Conservation (phyloP, 768 basidiomycete species). For the Mycena rosella region DNA sequence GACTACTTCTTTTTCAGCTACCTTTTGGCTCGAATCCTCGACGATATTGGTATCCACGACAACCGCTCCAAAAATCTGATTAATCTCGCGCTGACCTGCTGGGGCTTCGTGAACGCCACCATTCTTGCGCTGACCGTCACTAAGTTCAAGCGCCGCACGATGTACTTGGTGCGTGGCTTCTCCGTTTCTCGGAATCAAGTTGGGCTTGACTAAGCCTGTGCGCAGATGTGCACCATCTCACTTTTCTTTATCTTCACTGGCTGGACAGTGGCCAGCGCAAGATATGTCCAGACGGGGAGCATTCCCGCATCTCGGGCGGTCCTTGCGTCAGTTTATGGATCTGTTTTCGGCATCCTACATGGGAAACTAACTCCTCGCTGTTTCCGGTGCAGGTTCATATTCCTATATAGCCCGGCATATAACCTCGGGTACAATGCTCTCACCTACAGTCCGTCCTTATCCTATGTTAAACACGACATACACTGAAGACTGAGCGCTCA, state of each 20-base stretch:
- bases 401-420: constrained; percentile 68
- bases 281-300: constrained; percentile 48
- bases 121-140: constrained; percentile 62
- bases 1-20: constrained; percentile 10
- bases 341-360: constrained; percentile 66
- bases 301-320: constrained; percentile 59
- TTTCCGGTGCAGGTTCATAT: constrained; percentile 73
- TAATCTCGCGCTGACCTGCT: constrained; percentile 66
- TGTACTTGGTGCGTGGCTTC: constrained; percentile 65
- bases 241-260: constrained; percentile 54
- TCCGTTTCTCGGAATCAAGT: constrained; percentile 63
- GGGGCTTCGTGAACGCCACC: constrained; percentile 68
- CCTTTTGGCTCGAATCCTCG: constrained; percentile 51
- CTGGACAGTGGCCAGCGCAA: constrained; percentile 59
- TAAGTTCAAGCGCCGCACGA: constrained; percentile 60
- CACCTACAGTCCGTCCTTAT: constrained; percentile 59
- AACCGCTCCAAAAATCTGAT: constrained; percentile 68
- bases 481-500: constrained; percentile 33
- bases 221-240: constrained; percentile 32
- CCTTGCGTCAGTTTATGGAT: constrained; percentile 69
- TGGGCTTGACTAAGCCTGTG: constrained; percentile 48
- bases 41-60: constrained; percentile 65
- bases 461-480: not conserved
- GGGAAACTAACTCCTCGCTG: no score
- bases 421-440: constrained; percentile 70